A percentile compares a stretch with the other conserved stretches of the same genome.
Evolutionary conservation across 805 yeast species (phyloP).

Genomic region (Candida sphagnicola): DNA sequence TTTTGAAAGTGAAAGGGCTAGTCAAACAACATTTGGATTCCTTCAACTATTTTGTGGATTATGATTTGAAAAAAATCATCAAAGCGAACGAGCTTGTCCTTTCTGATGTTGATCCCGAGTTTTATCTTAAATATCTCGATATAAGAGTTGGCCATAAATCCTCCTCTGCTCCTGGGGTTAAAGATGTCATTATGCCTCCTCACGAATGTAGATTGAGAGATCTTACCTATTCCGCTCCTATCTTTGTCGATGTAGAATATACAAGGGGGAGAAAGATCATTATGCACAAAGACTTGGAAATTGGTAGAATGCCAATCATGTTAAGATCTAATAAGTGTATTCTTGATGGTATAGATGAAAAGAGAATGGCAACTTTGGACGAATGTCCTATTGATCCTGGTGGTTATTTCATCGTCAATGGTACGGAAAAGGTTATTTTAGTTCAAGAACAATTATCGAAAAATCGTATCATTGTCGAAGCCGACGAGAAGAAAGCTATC

Average conservation of each 20-base stretch:
- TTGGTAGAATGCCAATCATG: slow-evolving; percentile 99
- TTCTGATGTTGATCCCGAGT: slow-evolving; percentile 96
- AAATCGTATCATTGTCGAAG: slow-evolving; percentile 96
- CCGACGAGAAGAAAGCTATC: slow-evolving; percentile 89
- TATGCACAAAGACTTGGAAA: slow-evolving; percentile 84
- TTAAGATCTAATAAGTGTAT: slow-evolving; percentile 89
- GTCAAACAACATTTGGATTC: slow-evolving; percentile 98
- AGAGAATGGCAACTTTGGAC: slow-evolving; percentile 79
- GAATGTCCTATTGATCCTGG: slow-evolving; percentile 99
- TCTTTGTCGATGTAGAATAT: slow-evolving; percentile 94
- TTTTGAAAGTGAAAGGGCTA: slow-evolving; percentile 89
- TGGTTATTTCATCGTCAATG: slow-evolving; percentile 96
- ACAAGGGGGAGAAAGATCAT: slow-evolving; percentile 93
- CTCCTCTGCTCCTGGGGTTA: slow-evolving; percentile 43
- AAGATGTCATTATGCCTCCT: slow-evolving; percentile 72
- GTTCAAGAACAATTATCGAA: slow-evolving; percentile 96
- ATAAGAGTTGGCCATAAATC: slow-evolving; percentile 84
- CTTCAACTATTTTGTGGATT: slow-evolving; percentile 94
- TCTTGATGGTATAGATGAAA: slow-evolving; percentile 70
- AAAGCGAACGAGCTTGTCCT: slow-evolving; percentile 84
- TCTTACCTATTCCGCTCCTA: slow-evolving; percentile 91
- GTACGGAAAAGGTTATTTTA: slow-evolving; percentile 94
- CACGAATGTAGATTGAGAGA: slow-evolving; percentile 96
- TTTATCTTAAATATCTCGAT: slow-evolving; percentile 87
- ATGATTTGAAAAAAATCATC: slow-evolving; percentile 87